Evolutionary conservation across 306 rosid genomes (phyloP), one percentile per base, ranked within the genome.

Genomic region (Cercis canadensis): DNA sequence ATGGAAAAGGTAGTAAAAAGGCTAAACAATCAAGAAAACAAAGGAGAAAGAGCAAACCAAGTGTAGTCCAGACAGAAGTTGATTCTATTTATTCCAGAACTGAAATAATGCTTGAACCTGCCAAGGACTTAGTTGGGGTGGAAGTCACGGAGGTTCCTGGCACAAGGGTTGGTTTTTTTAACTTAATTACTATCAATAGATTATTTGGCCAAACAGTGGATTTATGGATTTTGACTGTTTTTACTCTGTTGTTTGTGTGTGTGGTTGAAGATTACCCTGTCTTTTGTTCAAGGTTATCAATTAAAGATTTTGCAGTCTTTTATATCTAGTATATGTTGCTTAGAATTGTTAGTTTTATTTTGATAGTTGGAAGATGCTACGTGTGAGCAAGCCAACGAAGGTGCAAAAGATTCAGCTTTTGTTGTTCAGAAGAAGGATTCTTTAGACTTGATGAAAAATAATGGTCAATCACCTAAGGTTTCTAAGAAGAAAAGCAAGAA

Each of bases 401-500:
- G 52, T 41, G 56, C 41, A 13, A 67, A 75, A 29, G 87, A 80
- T 67, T 44, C 84, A 4, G 41, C 68, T 53, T 71, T 72, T 56
- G 72, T 40, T 60, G 70, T 79, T 31, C 73, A 17, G 56, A 82
- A 81, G 80, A 82, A 84, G 57, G 86, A 77, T 62, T 62, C 62
- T 64, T n/a, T 76, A 29, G 88, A 81, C 62, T 58, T 73, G 77
- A 55, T 33, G 5, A 81, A 83, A 70, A 76, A 52, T 29, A 84
- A 72, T 65, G 75, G 66, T 49, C 81, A 69, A 14, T 72, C 79
- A 13, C 76, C 78, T 31, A 76, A 72, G 62, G 72, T 60, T 67
- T 81, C 89, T 59, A 94, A 87, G 89, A 94, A 90, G 83, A 94
- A 90, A 82, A 84, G 78, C 60, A 90, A 85, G 82, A 94, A 89